phyloP scores from a whole-genome alignment of 2,329 filamentous ascomycete species.

The Phialocephala sp. region DNA sequence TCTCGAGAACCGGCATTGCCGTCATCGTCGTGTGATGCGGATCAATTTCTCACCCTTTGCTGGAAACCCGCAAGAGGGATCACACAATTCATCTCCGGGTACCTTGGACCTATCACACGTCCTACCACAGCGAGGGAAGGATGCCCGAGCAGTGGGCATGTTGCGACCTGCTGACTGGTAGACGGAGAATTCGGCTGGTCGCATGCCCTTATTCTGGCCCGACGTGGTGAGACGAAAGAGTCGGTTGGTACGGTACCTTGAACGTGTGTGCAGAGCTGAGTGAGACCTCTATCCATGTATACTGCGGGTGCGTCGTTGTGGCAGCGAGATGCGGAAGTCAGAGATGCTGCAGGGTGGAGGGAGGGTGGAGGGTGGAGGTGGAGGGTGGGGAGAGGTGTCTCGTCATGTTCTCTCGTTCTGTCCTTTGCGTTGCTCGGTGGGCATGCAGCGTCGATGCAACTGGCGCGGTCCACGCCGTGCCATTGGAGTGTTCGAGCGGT shows the following conservation, averaged over 20 bases:
- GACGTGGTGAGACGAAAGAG: constrained; percentile 29
- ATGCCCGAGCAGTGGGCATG: constrained; percentile 10
- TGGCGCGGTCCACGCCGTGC: constrained; percentile 11
- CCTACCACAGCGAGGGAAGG: constrained; percentile 12
- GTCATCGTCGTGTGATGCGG: constrained; percentile 4
- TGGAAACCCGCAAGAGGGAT: background rate
- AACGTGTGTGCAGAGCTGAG: constrained; percentile 24
- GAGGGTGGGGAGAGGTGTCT: constrained; percentile 16
- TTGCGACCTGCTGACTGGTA: constrained; percentile 29
- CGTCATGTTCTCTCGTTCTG: constrained; percentile 8
- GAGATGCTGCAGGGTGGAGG: constrained; percentile 20
- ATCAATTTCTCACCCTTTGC: constrained; percentile 3
- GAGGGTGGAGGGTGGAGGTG: constrained; percentile 11
- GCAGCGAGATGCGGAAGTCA: constrained; percentile 26
- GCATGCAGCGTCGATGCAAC: constrained; percentile 9
- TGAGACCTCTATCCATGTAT: constrained; percentile 24
- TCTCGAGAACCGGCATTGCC: background rate
- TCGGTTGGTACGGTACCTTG: constrained; percentile 26
- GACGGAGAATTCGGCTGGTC: constrained; percentile 35
- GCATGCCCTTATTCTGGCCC: constrained; percentile 26
- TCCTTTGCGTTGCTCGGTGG: constrained; percentile 8
- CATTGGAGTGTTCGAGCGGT: constrained; percentile 29
- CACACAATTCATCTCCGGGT: background rate
- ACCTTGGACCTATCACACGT: constrained; percentile 18
- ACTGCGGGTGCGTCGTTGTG: constrained; percentile 12